Conservation (phyloP, 176 grass and related monocot species). For the Chloris gayana region DNA sequence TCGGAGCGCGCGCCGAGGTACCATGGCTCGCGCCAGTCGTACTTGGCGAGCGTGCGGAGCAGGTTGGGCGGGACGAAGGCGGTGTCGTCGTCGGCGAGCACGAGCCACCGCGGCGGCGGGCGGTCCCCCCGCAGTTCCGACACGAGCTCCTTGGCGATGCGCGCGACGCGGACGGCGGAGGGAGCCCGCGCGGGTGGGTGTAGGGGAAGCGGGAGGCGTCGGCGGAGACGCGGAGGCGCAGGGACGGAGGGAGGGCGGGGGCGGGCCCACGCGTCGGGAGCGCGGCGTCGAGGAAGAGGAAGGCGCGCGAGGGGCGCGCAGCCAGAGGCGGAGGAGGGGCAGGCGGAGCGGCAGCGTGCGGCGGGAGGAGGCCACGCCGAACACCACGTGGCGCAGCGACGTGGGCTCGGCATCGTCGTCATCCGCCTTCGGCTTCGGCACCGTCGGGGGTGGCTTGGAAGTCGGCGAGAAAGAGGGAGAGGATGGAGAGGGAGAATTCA, state of each 20-base stretch:
- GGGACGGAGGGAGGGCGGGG: background rate
- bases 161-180: conserved; percentile 86
- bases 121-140: background rate
- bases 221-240: conserved; percentile 56
- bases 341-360: conserved; percentile 52
- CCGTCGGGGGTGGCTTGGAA: background rate
- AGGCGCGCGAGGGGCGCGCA: conserved; percentile 52
- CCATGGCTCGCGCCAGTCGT: conserved; percentile 82
- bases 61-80: conserved; percentile 86
- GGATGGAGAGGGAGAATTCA: background rate
- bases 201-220: conserved; percentile 79
- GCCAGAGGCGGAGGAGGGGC: conserved; percentile 74
- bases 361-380: conserved; percentile 74
- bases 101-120: conserved; percentile 59
- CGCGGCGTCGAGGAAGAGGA: conserved; percentile 70
- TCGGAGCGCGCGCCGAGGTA: conserved; percentile 85
- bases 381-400: conserved; percentile 67
- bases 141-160: conserved; percentile 79
- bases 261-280: background rate
- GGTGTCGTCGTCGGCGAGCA: conserved; percentile 91
- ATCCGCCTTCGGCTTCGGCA: background rate
- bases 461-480: accelerated
- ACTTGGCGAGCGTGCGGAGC: conserved; percentile 51
- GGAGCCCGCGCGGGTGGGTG: conserved; percentile 63
- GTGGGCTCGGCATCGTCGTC: conserved; percentile 17